These are phyloP conservation scores for Proteromonas lacertae DNA, from an alignment of 352 stramenopile species.

Conservation along the genomic window DNA sequence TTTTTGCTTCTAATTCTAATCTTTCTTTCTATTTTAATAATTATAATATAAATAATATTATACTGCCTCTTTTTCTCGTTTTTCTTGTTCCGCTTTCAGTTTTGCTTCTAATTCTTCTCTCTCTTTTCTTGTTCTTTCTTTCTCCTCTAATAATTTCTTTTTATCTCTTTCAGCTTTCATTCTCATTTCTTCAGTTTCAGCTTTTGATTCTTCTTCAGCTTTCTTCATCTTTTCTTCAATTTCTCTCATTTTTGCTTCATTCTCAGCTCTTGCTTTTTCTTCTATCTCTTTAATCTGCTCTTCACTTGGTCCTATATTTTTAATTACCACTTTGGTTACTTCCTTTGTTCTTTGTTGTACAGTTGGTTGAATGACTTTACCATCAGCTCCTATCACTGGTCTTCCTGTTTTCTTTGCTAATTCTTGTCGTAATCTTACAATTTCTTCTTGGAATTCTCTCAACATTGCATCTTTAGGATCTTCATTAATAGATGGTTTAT, in stretches of 20 bases:
- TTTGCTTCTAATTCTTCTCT: slow-evolving; percentile 27
- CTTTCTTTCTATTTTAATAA: no score
- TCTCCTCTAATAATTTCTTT: slow-evolving; percentile 2
- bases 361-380: no score
- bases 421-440: slow-evolving; percentile 53
- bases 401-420: neutral
- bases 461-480: no score
- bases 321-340: no score
- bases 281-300: slow-evolving; percentile 22
- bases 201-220: no score
- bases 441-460: no score
- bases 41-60: no score
- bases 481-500: slow-evolving; percentile 88
- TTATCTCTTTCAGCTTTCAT: slow-evolving; percentile 26
- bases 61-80: slow-evolving; percentile 20
- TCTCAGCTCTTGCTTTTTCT: slow-evolving; percentile 14
- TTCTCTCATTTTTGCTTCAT: slow-evolving; percentile 22
- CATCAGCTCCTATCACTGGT: no score
- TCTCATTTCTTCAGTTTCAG: no score
- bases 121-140: neutral
- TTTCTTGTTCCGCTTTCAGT: slow-evolving; percentile 33
- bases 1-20: no score
- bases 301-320: slow-evolving; percentile 20
- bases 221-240: no score
- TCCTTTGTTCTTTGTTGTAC: no score